These are phyloP conservation scores for Ceratocystis colombiana DNA, from an alignment of 2,329 filamentous ascomycete species.

Conservation along the genomic window DNA sequence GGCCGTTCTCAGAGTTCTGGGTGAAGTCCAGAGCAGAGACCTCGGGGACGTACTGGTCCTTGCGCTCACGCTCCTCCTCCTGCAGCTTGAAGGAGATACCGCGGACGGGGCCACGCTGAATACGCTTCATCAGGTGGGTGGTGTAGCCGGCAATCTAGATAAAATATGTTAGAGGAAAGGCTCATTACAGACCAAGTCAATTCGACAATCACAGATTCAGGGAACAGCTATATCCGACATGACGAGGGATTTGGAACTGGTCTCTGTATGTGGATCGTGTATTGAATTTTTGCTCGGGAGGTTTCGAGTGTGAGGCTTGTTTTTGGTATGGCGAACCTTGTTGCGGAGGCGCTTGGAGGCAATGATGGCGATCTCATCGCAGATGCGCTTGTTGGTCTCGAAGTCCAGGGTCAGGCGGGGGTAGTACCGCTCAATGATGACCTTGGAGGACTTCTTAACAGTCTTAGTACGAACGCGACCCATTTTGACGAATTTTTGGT, in stretches of 20 bases:
- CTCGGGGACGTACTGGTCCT: conserved; percentile 99
- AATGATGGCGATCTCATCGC: conserved; percentile 99
- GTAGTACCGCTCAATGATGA: conserved; percentile 98
- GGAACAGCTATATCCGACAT: background rate
- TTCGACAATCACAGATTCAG: background rate
- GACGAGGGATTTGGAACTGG: background rate
- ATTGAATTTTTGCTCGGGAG: background rate
- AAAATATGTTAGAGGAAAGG: conserved; percentile 13
- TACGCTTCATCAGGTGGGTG: conserved; percentile 99
- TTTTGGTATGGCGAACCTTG: conserved; percentile 55
- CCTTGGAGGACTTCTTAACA: conserved; percentile 79
- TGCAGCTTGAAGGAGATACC: conserved; percentile 99
- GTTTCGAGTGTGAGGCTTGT: background rate
- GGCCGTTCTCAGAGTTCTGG: conserved; percentile 84
- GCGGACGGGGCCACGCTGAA: conserved; percentile 96
- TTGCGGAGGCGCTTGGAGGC: conserved; percentile 98
- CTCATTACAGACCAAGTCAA: conserved; percentile 20
- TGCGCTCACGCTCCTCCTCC: conserved; percentile 99
- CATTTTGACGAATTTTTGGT: conserved; percentile 50
- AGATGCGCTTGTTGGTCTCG: conserved; percentile 99
- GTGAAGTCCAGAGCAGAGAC: conserved; percentile 97
- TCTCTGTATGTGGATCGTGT: background rate
- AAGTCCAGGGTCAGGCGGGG: conserved; percentile 98
- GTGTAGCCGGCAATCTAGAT: conserved; percentile 90
- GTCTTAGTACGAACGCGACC: conserved; percentile 63